Percentiles rank a stretch among this genome's conserved stretches.
These are phyloP conservation scores for Atkinsonella texensis DNA, from an alignment of 2,329 filamentous ascomycete species.

Conservation along the genomic window DNA sequence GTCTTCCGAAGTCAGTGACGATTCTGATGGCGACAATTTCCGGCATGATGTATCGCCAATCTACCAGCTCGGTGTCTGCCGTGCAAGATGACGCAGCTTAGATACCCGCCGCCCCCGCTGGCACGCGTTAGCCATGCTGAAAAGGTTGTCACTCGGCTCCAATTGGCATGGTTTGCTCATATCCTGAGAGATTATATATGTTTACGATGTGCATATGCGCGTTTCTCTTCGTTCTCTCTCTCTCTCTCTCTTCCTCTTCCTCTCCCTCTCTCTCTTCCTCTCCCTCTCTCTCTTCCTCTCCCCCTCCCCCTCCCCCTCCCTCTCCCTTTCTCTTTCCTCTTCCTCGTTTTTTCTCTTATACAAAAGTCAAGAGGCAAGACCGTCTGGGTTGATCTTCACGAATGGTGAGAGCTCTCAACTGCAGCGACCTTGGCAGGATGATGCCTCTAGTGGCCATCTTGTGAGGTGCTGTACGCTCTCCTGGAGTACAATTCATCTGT, in stretches of 20 bases:
- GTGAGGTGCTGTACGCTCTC: not conserved
- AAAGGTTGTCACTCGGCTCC: not conserved
- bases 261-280: not conserved
- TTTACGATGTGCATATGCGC: not conserved
- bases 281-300: too few species aligned
- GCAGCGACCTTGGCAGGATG: not conserved
- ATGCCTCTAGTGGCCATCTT: not conserved
- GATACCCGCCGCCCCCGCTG: too few species aligned
- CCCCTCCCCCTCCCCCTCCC: too few species aligned
- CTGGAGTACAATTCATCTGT: too few species aligned
- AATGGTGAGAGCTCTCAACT: not conserved
- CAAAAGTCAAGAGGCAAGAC: too few species aligned
- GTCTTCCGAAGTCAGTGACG: too few species aligned
- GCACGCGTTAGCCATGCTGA: not conserved
- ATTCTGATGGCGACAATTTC: too few species aligned
- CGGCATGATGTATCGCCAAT: too few species aligned
- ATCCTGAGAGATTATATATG: not conserved
- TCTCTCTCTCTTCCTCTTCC: too few species aligned
- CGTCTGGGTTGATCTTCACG: too few species aligned
- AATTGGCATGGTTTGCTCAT: not conserved
- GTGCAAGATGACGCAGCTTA: not conserved
- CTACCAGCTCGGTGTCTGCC: not conserved
- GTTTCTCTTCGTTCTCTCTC: not conserved
- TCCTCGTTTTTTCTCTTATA: not conserved
- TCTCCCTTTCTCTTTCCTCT: too few species aligned